A percentile compares a stretch with the other conserved stretches of the same genome.
Evolutionary conservation across 106 monocot species (phyloP).

Genomic region (Platanthera zijinensis): DNA sequence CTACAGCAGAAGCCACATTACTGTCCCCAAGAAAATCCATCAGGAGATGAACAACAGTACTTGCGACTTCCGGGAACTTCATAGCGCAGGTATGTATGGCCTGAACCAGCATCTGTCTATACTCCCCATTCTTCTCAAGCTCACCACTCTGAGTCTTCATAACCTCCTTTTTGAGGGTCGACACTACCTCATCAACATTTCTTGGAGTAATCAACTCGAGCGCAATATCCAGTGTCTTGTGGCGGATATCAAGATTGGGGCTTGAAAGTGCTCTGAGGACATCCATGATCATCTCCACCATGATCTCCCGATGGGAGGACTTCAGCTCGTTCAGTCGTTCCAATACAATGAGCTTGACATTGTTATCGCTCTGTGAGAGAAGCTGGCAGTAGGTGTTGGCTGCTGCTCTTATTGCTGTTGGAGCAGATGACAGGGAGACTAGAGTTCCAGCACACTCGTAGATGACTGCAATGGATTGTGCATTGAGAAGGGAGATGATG

Average conservation of each 20-base stretch:
- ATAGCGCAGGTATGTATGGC: conserved; percentile 83
- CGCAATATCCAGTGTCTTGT: conserved; percentile 71
- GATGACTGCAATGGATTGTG: conserved; percentile 53
- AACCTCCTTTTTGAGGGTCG: conserved; percentile 80
- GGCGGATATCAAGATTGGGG: conserved; percentile 71
- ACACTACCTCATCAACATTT: conserved; percentile 79
- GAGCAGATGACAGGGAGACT: conserved; percentile 80
- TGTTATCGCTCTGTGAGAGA: conserved; percentile 81
- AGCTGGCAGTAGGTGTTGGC: conserved; percentile 88
- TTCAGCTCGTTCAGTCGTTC: conserved; percentile 75
- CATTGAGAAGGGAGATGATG: conserved; percentile 51
- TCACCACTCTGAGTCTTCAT: conserved; percentile 82
- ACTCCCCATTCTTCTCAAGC: conserved; percentile 82
- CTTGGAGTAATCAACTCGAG: conserved; percentile 69
- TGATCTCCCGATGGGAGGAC: conserved; percentile 52
- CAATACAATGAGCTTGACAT: conserved; percentile 77
- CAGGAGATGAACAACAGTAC: conserved; percentile 74
- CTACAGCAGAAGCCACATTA: conserved; percentile 80
- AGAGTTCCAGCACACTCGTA: conserved; percentile 74
- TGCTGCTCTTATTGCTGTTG: conserved; percentile 71
- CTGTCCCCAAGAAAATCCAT: conserved; percentile 90
- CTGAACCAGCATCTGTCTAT: conserved; percentile 84
- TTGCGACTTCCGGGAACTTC: conserved; percentile 87
- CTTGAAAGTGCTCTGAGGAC: conserved; percentile 68
- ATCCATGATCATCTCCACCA: conserved; percentile 83